Evolutionary conservation across 2,329 filamentous ascomycete genomes (phyloP).

Genomic region (Monosporascus sp.): DNA sequence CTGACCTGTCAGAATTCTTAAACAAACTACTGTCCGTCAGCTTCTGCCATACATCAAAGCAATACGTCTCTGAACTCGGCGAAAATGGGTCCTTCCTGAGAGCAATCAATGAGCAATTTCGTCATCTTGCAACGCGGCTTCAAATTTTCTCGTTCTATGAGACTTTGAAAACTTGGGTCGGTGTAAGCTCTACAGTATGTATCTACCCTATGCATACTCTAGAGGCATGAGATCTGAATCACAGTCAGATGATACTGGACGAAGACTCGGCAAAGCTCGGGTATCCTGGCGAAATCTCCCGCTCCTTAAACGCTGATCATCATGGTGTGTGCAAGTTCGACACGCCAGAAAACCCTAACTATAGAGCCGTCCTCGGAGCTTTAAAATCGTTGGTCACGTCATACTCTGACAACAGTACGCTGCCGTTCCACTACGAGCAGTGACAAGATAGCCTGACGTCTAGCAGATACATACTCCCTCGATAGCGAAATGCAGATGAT

Average conservation of each 20-base stretch:
- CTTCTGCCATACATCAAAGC: constrained; percentile 3
- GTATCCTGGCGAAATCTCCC: constrained; percentile 5
- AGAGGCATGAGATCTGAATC: neutral
- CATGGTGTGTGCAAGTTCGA: constrained; percentile 7
- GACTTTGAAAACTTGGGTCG: constrained; percentile 5
- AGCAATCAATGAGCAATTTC: constrained; percentile 8
- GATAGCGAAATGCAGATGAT: constrained; percentile 1
- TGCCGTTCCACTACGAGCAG: neutral
- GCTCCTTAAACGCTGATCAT: constrained; percentile 4
- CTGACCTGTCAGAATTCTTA: constrained; percentile 1
- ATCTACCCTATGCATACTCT: neutral
- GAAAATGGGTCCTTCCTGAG: constrained; percentile 1
- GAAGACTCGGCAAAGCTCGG: constrained; percentile 5
- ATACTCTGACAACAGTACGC: neutral
- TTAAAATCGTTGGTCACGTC: constrained; percentile 2
- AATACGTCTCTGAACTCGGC: constrained; percentile 4
- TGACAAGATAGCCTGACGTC: neutral
- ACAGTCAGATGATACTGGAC: constrained; percentile 1
- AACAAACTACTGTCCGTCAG: constrained; percentile 5
- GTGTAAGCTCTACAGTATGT: constrained; percentile 2
- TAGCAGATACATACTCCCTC: neutral
- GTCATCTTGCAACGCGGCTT: constrained; percentile 2
- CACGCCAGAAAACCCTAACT: constrained; percentile 2
- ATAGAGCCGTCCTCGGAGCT: constrained; percentile 2
- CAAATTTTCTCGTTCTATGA: constrained; percentile 11